Percentiles rank a stretch among this genome's conserved stretches.
Evolutionary conservation across 164 flowering plant species (phyloP).

Genomic region (Chimonanthus salicifolius): DNA sequence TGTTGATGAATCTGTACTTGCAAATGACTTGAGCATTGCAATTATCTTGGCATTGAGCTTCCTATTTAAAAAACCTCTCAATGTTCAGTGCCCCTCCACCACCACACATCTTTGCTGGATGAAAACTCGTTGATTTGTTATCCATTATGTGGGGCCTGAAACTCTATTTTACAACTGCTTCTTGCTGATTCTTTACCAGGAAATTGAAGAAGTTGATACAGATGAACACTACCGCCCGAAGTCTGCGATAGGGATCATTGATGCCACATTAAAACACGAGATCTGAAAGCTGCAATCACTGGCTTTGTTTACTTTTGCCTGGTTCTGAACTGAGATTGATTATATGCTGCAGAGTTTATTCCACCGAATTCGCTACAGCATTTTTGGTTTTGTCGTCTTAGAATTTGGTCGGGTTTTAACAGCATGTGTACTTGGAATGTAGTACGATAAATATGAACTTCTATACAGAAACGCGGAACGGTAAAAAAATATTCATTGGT

Average conservation of each 20-base stretch:
- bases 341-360: neutral
- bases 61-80: too few species aligned
- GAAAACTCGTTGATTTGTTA: neutral
- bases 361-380: neutral
- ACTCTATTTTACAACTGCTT: neutral
- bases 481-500: too few species aligned
- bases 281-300: conserved; percentile 15
- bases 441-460: too few species aligned
- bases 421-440: too few species aligned
- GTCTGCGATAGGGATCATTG: conserved; percentile 52
- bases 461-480: too few species aligned
- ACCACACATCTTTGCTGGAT: neutral
- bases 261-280: conserved; percentile 47
- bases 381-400: neutral
- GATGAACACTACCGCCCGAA: conserved; percentile 91
- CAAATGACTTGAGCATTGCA: too few species aligned
- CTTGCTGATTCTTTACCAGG: conserved; percentile 35
- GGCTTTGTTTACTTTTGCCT: neutral
- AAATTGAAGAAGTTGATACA: conserved; percentile 97
- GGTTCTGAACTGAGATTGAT: neutral
- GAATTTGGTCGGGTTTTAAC: neutral
- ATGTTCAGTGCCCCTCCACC: too few species aligned
- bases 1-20: neutral
- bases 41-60: too few species aligned
- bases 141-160: neutral